phyloP scores from a whole-genome alignment of 768 basidiomycete species.

The Serendipita sp. region DNA sequence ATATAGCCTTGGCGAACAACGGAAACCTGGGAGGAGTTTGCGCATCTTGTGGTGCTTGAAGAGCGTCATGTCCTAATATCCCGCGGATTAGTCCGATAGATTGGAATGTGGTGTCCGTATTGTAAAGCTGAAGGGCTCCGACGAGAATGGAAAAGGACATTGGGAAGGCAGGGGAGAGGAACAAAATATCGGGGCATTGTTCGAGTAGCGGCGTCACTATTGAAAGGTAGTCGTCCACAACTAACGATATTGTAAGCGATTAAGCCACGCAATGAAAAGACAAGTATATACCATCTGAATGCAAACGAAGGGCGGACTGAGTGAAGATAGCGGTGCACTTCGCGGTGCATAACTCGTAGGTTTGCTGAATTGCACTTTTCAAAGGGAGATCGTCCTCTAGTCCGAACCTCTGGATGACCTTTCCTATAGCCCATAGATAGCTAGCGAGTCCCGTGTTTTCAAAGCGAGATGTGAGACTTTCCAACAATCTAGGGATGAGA shows the following conservation, averaged over 20 bases:
- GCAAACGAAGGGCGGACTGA: constrained; percentile 31
- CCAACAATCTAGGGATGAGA: constrained; percentile 53
- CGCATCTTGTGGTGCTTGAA: constrained; percentile 26
- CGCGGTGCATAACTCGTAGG: constrained; percentile 62
- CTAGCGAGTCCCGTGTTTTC: constrained; percentile 66
- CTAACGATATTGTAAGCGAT: constrained; percentile 27
- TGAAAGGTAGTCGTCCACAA: constrained; percentile 87
- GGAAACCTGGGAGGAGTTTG: constrained; percentile 43
- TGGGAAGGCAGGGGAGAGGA: constrained; percentile 63
- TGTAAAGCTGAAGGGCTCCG: constrained; percentile 65
- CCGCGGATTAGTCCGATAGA: constrained; percentile 61
- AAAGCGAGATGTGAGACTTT: constrained; percentile 63
- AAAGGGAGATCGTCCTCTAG: constrained; percentile 41
- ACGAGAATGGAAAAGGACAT: constrained; percentile 60
- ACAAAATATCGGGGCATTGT: constrained; percentile 55
- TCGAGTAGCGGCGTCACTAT: constrained; percentile 54
- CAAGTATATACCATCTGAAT: constrained; percentile 71
- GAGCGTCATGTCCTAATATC: constrained; percentile 60
- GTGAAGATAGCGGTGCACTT: constrained; percentile 21
- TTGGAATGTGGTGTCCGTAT: constrained; percentile 61
- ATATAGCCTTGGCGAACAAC: constrained; percentile 46
- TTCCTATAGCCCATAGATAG: constrained; percentile 89
- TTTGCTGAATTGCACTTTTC: constrained; percentile 36
- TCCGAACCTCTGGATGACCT: constrained; percentile 64
- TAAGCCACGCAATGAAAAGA: background rate